phyloP scores from a whole-genome alignment of 2,329 filamentous ascomycete species.

The Hansfordia pulvinata region DNA sequence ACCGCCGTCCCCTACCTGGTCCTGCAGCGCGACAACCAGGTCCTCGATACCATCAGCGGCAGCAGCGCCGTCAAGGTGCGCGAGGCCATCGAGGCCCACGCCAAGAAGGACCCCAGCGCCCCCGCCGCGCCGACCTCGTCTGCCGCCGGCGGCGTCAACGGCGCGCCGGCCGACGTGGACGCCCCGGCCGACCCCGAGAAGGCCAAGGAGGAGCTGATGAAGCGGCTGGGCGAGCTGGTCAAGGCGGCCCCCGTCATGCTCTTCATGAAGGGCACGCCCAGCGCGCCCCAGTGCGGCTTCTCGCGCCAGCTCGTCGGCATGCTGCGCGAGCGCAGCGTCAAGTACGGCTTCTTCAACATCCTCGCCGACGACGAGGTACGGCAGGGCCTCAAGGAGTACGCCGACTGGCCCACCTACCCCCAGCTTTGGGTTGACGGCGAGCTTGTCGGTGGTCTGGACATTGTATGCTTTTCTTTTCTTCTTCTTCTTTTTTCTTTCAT shows the following conservation, averaged over 20 bases:
- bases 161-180: constrained; percentile 18
- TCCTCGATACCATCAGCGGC: constrained; percentile 77
- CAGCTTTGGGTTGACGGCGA: constrained; percentile 89
- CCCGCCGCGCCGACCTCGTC: constrained; percentile 15
- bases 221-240: constrained; percentile 70
- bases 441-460: constrained; percentile 85
- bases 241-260: constrained; percentile 96
- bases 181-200: constrained; percentile 32
- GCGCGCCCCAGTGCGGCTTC: constrained; percentile 81
- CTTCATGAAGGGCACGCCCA: constrained; percentile 96
- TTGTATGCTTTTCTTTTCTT: constrained; percentile 50
- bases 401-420: constrained; percentile 97
- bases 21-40: constrained; percentile 59
- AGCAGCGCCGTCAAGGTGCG: constrained; percentile 81
- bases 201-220: constrained; percentile 73
- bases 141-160: constrained; percentile 19
- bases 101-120: constrained; percentile 31
- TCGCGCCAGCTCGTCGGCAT: constrained; percentile 79
- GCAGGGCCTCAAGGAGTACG: constrained; percentile 90
- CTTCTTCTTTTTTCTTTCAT: neutral
- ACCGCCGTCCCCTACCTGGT: constrained; percentile 89
- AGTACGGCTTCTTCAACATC: constrained; percentile 99
- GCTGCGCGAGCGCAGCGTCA: constrained; percentile 76
- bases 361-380: constrained; percentile 93
- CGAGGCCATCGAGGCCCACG: constrained; percentile 72